Evolutionary conservation across 345 rosid species (phyloP), one percentile per base, ranked within the genome.

Genomic region (Alliaria petiolata): DNA sequence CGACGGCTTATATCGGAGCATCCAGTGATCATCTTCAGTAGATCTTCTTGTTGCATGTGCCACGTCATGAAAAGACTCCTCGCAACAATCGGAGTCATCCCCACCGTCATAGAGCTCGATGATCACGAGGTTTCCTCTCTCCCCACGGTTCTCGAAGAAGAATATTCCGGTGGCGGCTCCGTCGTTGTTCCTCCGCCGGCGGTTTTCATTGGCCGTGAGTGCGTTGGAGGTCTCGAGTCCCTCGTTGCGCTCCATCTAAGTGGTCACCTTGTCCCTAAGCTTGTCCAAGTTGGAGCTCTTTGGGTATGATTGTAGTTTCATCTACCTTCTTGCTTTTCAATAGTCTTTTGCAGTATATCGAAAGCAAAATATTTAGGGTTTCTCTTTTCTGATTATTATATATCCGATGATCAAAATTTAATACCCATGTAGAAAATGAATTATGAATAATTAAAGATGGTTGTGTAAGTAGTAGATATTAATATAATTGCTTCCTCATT

Each of bases 11-110:
- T 91, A 44, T 72, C 91, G 0, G 98, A 93, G 76, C 88, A 93
- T 80, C 97, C 95, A 0, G 98, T 93, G 26, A 83, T 93, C 77
- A 91, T 93, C 67, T 93, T 93, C 82, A 87, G 90, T 78, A 85
- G 89, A 52, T 79, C 95, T 8, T 81, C 97, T 5, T 93, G 98
- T 75, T 93, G 91, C 87, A 93, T 91, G 98, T 89, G 97, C 80
- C 97, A 89, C 65, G 96, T 89, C 79, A 91, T 93, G 96, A 89
- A 85, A 78, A 86, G 82, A 46, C 90, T 93, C 22, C 83, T 93
- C 13, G 80, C 88, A 59, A 78, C 84, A 50, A 79, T 91, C 64
- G 98, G 98, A 1, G 98, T 91, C 40, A 82, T 87, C 62, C 98
- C 97, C 15, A 85, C 97, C 34, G 95, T 91, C 69, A 91, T 93